Conservation (phyloP, 139 green algal genomes). For the Closterium sp. region DNA sequence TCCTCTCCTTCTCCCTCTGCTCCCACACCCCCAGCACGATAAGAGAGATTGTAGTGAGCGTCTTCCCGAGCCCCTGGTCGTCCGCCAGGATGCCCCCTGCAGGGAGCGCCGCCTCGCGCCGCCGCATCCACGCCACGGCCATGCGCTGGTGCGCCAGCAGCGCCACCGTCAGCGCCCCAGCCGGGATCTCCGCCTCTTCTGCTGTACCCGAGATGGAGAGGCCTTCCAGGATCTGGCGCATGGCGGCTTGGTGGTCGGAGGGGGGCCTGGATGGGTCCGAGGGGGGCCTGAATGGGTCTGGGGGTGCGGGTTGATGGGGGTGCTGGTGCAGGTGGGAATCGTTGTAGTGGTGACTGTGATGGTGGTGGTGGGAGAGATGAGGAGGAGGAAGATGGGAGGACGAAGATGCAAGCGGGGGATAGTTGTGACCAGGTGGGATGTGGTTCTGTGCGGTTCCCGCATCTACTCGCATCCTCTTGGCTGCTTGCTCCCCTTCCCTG, state of each 20-base stretch:
- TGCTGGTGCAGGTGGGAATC: not conserved
- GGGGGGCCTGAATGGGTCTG: not conserved
- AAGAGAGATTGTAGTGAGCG: conserved; percentile 40
- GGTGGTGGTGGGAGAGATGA: not conserved
- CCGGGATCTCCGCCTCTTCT: not conserved
- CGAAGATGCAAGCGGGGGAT: too few species aligned
- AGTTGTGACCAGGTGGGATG: not conserved
- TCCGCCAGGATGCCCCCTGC: conserved; percentile 42
- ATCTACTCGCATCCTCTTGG: not conserved
- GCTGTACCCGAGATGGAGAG: not conserved
- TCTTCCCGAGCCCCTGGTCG: conserved; percentile 54
- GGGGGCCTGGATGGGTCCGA: not conserved
- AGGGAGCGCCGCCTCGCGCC: conserved; percentile 25
- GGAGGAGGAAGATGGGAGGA: too few species aligned
- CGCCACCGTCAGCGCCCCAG: not conserved
- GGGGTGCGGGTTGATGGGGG: not conserved
- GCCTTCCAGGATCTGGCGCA: not conserved
- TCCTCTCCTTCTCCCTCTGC: not conserved
- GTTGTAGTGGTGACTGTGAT: not conserved
- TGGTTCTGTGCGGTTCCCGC: not conserved
- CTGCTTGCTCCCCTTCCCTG: not conserved
- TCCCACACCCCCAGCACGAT: conserved; percentile 27
- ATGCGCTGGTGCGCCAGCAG: conserved; percentile 21
- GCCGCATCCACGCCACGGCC: conserved; percentile 41
- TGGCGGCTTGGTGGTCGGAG: not conserved